A percentile compares a stretch with the other conserved stretches of the same genome.
Conservation (phyloP, 495 filamentous ascomycete species). For the Tirmania nivea region DNA sequence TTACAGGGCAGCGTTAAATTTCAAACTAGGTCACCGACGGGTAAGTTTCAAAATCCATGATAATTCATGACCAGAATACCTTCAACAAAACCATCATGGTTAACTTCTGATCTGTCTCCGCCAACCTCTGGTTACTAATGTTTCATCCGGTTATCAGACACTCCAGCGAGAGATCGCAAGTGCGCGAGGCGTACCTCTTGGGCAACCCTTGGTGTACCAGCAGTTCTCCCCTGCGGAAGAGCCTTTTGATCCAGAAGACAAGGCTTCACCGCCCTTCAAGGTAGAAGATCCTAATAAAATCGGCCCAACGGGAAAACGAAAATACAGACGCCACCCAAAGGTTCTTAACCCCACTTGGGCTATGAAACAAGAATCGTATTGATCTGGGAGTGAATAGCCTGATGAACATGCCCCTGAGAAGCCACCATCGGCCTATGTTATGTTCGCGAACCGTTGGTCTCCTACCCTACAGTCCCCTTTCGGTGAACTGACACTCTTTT, state of each 20-base stretch:
- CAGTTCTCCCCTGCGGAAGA: constrained; percentile 13
- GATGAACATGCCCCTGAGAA: constrained; percentile 60
- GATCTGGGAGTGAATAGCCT: constrained; percentile 23
- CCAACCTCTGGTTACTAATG: background rate
- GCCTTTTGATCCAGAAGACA: constrained; percentile 15
- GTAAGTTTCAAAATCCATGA: constrained; percentile 25
- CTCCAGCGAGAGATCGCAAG: constrained; percentile 34
- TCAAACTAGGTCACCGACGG: constrained; percentile 59
- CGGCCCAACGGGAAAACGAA: constrained; percentile 35
- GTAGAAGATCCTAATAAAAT: constrained; percentile 14
- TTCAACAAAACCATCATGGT: background rate
- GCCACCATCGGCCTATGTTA: constrained; percentile 59
- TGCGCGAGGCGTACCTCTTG: constrained; percentile 28
- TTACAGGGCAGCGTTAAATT: constrained; percentile 38
- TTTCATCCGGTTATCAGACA: constrained; percentile 3
- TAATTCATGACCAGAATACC: background rate
- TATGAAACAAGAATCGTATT: background rate
- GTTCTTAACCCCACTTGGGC: constrained; percentile 22
- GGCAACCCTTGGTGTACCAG: constrained; percentile 18
- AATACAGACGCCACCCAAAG: constrained; percentile 63
- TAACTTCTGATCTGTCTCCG: background rate
- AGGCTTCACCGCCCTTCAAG: constrained; percentile 8
- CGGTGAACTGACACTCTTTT: constrained; percentile 1
- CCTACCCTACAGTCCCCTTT: background rate
- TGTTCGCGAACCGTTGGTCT: constrained; percentile 58